Conservation (phyloP, 257 asterid species). For the Verbascum thapsus region DNA sequence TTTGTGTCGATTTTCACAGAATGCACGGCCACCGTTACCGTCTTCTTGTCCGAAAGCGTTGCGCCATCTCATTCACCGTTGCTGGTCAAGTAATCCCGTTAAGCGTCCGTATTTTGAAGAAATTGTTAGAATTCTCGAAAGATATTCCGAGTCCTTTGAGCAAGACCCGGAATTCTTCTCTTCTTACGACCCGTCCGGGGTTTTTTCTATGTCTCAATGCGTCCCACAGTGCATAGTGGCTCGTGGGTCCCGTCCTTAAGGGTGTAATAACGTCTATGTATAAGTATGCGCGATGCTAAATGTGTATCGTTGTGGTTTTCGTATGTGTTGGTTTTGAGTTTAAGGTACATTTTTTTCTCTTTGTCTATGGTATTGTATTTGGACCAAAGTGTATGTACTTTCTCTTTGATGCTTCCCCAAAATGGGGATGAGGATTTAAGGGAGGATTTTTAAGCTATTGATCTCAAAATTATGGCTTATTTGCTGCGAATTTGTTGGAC, state of each 20-base stretch:
- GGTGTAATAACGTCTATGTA: constrained; percentile 35
- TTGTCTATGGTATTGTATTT: constrained; percentile 25
- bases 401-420: constrained; percentile 27
- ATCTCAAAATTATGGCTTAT: too few relatives aligned
- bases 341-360: constrained; percentile 27
- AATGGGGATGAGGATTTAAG: constrained; percentile 22
- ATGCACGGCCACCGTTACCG: constrained; percentile 90
- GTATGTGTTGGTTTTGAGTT: constrained; percentile 27
- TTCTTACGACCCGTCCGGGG: constrained; percentile 45
- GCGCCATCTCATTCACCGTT: constrained; percentile 61
- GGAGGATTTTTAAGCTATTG: not conserved
- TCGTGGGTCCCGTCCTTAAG: constrained; percentile 40
- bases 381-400: constrained; percentile 17
- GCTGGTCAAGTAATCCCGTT: constrained; percentile 87
- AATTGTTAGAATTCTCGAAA: constrained; percentile 69
- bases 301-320: constrained; percentile 9
- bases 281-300: constrained; percentile 17
- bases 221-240: constrained; percentile 52
- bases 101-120: constrained; percentile 86
- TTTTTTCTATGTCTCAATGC: constrained; percentile 45
- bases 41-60: constrained; percentile 70
- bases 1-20: constrained; percentile 43
- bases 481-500: too few relatives aligned
- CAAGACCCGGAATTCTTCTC: constrained; percentile 71
- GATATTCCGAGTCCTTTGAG: constrained; percentile 56